A percentile compares a stretch with the other conserved stretches of the same genome.
Conservation (phyloP, 371 early-diverging fungal species). For the Cokeromyces recurvatus region DNA sequence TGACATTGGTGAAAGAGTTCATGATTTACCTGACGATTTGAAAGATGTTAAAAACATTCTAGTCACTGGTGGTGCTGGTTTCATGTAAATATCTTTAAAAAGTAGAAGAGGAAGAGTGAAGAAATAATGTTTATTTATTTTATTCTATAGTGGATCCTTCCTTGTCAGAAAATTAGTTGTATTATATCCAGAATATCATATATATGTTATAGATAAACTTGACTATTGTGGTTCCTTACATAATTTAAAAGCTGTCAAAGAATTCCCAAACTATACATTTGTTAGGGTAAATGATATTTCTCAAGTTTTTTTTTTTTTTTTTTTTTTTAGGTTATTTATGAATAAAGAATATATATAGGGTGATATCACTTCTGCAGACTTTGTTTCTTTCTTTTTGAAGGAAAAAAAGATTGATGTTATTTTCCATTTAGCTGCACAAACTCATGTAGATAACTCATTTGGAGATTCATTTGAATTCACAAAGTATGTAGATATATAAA, state of each 20-base stretch:
- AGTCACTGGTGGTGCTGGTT: slow-evolving; percentile 88
- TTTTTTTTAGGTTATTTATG: too few relatives aligned
- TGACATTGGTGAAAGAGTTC: slow-evolving; percentile 43
- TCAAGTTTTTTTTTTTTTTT: too few relatives aligned
- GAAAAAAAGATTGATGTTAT: slow-evolving; percentile 76
- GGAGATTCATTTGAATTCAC: slow-evolving; percentile 85
- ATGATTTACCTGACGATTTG: slow-evolving; percentile 26
- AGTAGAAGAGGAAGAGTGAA: background rate
- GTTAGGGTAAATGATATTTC: slow-evolving; percentile 46
- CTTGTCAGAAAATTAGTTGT: slow-evolving; percentile 61
- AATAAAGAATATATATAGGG: slow-evolving; percentile 34
- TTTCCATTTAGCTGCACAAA: slow-evolving; percentile 82
- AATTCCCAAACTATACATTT: slow-evolving; percentile 61
- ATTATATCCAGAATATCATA: slow-evolving; percentile 67
- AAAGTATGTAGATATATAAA: slow-evolving; percentile 23
- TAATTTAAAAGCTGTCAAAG: slow-evolving; percentile 53
- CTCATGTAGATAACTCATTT: slow-evolving; percentile 89
- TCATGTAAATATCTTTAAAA: slow-evolving; percentile 54
- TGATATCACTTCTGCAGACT: slow-evolving; percentile 70
- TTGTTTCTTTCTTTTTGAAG: slow-evolving; percentile 62
- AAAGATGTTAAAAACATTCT: slow-evolving; percentile 53
- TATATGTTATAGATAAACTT: slow-evolving; percentile 75
- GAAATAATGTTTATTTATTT: background rate
- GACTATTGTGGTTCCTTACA: slow-evolving; percentile 77
- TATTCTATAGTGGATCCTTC: slow-evolving; percentile 35